Evolutionary conservation across 495 filamentous ascomycete species (phyloP), one percentile per base, ranked within the genome.

Genomic region (Aspergillus heteromorphus): DNA sequence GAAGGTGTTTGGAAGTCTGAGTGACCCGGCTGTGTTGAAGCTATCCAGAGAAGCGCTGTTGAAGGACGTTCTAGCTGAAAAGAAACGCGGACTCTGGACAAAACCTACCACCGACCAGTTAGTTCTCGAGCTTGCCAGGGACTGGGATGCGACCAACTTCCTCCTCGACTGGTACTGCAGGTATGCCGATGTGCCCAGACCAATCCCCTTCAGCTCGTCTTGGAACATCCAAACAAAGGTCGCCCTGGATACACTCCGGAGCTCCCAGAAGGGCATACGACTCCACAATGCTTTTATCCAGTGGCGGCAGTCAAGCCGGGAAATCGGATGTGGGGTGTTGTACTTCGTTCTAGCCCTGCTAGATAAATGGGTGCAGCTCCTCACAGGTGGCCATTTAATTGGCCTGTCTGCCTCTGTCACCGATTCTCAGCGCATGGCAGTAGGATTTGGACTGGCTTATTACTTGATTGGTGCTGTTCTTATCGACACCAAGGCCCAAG

Each of bases 221-320:
- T 85, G 82, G 81, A 85, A 84, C 47, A 75, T 83, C 13, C 76
- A 79, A 59, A 72, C 73, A 0, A 80, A 81, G 59, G 81, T 81
- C 1, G 82, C 72, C 13, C 56, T 81, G 21, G 79, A 84, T 58
- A 78, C 68, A 25, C 65, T 84, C 47, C 71, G 70, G 29, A 74
- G 74, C 50, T 72, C 75, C 16, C 80, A 84, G 55, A 82, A 81
- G 60, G 82, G 81, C 9, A 73, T 85, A 4, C 68, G 74, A 20
- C 64, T 83, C n/a, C 82, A 85, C 66, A 84, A 79, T 59, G 74
- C 80, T 4, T 85, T 85, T 61, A 73, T 84, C 31, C 80, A 82
- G 55, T 85, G 80, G 80, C 79, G 82, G 7, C 73, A 80, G 25
- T 76, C 78, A 0, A 79, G 78, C 42, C 67, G 74, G 40, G 82